phyloP scores from a whole-genome alignment of 306 rosid species.

The Morella rubra region DNA sequence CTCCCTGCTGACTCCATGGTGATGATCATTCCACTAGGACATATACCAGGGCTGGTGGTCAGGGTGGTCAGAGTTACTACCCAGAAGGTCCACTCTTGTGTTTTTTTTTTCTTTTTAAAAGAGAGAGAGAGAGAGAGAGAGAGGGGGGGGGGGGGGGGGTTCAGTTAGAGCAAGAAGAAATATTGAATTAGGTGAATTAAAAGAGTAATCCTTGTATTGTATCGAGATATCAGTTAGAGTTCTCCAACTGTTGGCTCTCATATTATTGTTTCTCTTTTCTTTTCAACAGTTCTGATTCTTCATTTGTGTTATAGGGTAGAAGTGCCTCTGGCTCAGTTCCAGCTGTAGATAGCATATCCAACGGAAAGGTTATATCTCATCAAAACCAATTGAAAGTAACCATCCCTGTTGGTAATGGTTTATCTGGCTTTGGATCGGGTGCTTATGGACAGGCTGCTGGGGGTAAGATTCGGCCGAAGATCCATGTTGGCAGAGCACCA shows the following conservation, averaged over 20 bases:
- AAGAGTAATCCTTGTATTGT: too few relatives aligned
- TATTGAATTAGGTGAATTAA: neutral
- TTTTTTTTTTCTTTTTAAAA: too few relatives aligned
- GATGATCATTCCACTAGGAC: neutral
- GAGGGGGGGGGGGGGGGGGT: neutral
- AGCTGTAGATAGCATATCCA: constrained; percentile 45
- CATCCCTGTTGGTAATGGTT: constrained; percentile 39
- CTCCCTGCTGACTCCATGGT: neutral
- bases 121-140: too few relatives aligned
- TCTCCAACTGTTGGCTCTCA: neutral
- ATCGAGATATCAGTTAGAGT: neutral
- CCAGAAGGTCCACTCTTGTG: neutral
- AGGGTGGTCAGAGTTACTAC: neutral
- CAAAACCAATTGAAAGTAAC: constrained; percentile 50
- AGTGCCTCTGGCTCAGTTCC: constrained; percentile 44
- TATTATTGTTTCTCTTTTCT: neutral
- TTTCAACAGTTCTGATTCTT: neutral
- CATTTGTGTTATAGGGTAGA: constrained; percentile 48
- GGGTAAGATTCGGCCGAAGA: constrained; percentile 58
- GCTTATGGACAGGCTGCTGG: constrained; percentile 48
- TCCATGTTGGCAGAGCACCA: constrained; percentile 39
- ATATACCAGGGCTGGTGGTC: neutral
- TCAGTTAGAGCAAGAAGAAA: neutral
- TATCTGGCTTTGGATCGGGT: constrained; percentile 59
- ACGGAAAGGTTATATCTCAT: constrained; percentile 49